Conservation (phyloP, 331 rosid genomes). For the Quercus phellos region DNA sequence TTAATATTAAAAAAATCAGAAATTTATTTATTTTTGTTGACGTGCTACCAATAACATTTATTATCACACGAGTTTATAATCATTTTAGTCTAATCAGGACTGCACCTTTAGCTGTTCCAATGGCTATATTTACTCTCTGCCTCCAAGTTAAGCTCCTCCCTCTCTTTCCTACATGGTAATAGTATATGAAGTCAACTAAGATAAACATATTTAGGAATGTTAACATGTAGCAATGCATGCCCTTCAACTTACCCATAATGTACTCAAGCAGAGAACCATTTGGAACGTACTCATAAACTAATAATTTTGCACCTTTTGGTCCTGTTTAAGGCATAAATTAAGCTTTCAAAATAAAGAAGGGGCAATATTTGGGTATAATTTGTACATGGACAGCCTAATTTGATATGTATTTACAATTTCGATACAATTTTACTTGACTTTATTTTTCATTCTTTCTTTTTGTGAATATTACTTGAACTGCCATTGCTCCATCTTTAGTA, state of each 20-base stretch:
- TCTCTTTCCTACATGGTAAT: conserved; percentile 36
- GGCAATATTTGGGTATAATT: neutral
- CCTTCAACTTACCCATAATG: conserved; percentile 49
- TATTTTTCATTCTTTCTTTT: neutral
- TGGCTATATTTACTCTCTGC: conserved; percentile 69
- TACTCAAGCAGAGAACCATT: conserved; percentile 74
- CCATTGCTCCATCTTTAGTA: no score
- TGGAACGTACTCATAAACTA: conserved; percentile 75
- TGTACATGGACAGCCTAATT: neutral
- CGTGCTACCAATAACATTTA: no score
- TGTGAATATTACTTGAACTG: neutral
- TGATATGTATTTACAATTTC: no score
- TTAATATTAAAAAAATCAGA: no score
- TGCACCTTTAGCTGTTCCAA: conserved; percentile 77
- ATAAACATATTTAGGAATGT: neutral
- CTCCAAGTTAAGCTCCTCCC: conserved; percentile 69
- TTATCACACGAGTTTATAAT: no score
- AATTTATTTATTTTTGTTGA: no score
- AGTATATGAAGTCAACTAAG: neutral
- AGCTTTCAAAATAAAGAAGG: neutral
- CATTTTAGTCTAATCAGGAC: no score
- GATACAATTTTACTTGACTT: no score
- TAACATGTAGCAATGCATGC: neutral
- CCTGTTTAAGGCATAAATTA: conserved; percentile 34
- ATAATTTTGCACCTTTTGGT: conserved; percentile 40